Percentiles rank a stretch among this genome's conserved stretches.
Conservation (phyloP, 2,329 filamentous ascomycete genomes). For the Exophiala alcalophila region DNA sequence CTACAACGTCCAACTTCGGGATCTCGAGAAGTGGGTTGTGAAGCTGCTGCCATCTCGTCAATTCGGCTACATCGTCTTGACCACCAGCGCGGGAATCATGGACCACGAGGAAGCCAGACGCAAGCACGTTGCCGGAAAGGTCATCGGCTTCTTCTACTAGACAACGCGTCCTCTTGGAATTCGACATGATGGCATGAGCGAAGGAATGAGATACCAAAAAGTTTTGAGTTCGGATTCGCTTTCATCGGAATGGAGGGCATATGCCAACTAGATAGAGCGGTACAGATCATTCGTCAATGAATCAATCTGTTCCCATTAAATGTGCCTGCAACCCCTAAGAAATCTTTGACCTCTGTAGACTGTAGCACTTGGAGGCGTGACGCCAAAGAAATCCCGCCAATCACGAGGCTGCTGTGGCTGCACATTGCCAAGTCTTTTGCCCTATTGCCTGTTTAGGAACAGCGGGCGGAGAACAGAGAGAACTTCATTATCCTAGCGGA, state of each 20-base stretch:
- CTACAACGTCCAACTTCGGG: slow-evolving; percentile 97
- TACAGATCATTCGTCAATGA: background rate
- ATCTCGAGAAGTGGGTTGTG: slow-evolving; percentile 99
- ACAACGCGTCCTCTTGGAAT: slow-evolving; percentile 20
- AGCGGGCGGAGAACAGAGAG: slow-evolving; percentile 1
- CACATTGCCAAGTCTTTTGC: slow-evolving; percentile 19
- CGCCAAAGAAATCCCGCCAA: no score
- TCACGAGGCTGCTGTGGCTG: no score
- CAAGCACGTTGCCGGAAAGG: slow-evolving; percentile 99
- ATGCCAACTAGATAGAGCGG: background rate
- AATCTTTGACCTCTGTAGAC: no score
- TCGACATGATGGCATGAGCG: slow-evolving; percentile 22
- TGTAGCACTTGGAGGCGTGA: no score
- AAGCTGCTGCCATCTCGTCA: slow-evolving; percentile 99
- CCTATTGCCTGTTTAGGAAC: slow-evolving; percentile 14
- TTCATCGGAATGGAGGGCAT: slow-evolving; percentile 1
- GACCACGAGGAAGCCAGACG: slow-evolving; percentile 99
- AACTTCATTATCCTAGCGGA: background rate
- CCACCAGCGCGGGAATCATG: slow-evolving; percentile 99
- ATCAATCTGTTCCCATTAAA: background rate
- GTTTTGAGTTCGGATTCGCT: slow-evolving; percentile 11
- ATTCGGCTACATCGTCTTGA: slow-evolving; percentile 99
- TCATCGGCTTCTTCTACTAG: slow-evolving; percentile 99
- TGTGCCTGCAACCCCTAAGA: no score
- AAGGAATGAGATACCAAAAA: slow-evolving; percentile 25